These are phyloP conservation scores for Vigna unguiculata DNA, from an alignment of 306 rosid genomes.

Conservation along the genomic window DNA sequence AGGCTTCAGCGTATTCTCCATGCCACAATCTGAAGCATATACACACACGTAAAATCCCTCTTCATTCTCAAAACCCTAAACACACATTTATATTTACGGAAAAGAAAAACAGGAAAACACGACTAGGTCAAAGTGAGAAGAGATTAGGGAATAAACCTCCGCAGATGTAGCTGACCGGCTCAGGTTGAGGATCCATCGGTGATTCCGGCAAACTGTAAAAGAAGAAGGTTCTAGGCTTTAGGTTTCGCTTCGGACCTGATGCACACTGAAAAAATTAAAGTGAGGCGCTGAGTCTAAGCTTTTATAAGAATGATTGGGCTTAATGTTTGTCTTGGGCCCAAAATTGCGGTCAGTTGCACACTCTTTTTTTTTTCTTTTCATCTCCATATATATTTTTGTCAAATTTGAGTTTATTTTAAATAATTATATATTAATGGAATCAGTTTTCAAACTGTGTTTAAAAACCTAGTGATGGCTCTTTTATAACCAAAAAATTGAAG, in stretches of 20 bases:
- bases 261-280: not conserved
- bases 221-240: not conserved
- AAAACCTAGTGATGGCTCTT: too few relatives aligned
- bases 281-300: too few relatives aligned
- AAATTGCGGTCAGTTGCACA: too few relatives aligned
- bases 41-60: not conserved
- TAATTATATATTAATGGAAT: too few relatives aligned
- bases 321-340: not conserved
- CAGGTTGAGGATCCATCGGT: conserved; percentile 44
- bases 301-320: not conserved
- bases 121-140: not conserved
- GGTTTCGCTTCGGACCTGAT: not conserved
- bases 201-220: not conserved
- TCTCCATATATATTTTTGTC: too few relatives aligned
- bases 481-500: too few relatives aligned
- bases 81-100: not conserved
- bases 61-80: not conserved
- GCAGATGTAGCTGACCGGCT: conserved; percentile 44
- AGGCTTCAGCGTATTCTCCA: conserved; percentile 83
- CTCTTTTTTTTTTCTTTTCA: too few relatives aligned
- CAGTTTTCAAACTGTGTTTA: too few relatives aligned
- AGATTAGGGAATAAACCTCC: conserved; percentile 29
- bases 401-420: too few relatives aligned
- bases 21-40: conserved; percentile 75
- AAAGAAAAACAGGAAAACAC: not conserved